Evolutionary conservation across 352 stramenopile species (phyloP), one percentile per base, ranked within the genome.

Genomic region (Pythium plurisporium): DNA sequence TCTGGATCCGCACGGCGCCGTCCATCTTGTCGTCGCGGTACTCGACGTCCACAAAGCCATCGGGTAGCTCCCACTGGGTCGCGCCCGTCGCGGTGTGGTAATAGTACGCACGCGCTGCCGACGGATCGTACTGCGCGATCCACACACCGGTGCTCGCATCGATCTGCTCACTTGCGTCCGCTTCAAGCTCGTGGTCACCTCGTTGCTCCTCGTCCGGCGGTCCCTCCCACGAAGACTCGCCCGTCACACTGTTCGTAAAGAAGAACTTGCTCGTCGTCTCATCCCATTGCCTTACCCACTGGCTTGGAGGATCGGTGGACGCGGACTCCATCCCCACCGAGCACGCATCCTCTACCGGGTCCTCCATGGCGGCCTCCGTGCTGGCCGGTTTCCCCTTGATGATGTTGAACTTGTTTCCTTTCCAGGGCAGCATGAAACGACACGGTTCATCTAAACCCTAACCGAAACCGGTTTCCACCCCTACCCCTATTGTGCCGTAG

Each of bases 1-100:
- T 86, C 62, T 87, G 76, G 50, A 89, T 87, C 42, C 69, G 74
- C 22, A 84, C 69, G 3, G 55, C 73, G 19, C 70, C 60, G 15
- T 63, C 58, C 19, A 65, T 72, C 34, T 74, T 66, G 14, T 65
- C 62, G 43, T 83, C 69, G 12, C 52, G 56, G 9, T 59, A 45
- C 11, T 70, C 23, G 11, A 57, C 67, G 0, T 52, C 58, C 14
- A 72, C 59, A 36, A 85, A 81, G 25, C 70, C 64, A 0, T 19
- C 41, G 15, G 74, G 74, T 10, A 64, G 64, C 26, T 82, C 72
- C 72, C 75, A 86, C 43, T 80, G 73, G 3, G 63, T 63, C 30
- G 62, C 62, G 2, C 60, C 59, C 9, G 69, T 80, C 20, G 57
- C 43, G 9, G 59, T 58, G 49, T 85, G 74, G 65, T 86, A 82